Percentiles rank a stretch among this genome's conserved stretches.
Evolutionary conservation across 2,329 filamentous ascomycete genomes (phyloP).

Genomic region (Colletotrichum simmondsii): DNA sequence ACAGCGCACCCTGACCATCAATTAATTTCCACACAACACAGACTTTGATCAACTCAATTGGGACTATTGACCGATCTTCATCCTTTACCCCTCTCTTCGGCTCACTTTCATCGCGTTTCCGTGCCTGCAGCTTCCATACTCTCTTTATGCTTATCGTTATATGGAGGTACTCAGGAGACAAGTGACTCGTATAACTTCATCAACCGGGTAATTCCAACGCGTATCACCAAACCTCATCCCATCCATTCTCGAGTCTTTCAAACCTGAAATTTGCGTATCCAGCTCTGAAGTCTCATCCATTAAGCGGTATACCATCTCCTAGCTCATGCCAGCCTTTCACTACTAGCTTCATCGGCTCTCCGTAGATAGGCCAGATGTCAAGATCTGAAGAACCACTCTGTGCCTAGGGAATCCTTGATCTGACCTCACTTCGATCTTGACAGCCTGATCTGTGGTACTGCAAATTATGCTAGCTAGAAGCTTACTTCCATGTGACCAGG

Average conservation of each 20-base stretch:
- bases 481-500: background rate
- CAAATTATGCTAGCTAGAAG: background rate
- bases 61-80: constrained; percentile 21
- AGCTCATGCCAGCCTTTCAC: background rate
- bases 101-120: background rate
- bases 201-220: background rate
- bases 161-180: background rate
- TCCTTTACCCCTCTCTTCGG: constrained; percentile 2
- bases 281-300: background rate
- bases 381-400: background rate
- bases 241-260: background rate
- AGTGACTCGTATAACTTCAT: background rate
- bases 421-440: too few relatives aligned
- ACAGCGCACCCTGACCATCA: constrained; percentile 1
- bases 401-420: background rate
- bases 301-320: background rate
- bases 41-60: background rate
- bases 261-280: background rate
- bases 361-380: background rate
- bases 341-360: background rate
- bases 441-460: background rate
- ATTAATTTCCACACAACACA: constrained; percentile 32
- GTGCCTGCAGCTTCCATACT: constrained; percentile 3
- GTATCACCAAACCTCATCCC: background rate
- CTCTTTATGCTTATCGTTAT: background rate